Evolutionary conservation across 148 eudicot species (phyloP).

Genomic region (Spergularia marina): DNA sequence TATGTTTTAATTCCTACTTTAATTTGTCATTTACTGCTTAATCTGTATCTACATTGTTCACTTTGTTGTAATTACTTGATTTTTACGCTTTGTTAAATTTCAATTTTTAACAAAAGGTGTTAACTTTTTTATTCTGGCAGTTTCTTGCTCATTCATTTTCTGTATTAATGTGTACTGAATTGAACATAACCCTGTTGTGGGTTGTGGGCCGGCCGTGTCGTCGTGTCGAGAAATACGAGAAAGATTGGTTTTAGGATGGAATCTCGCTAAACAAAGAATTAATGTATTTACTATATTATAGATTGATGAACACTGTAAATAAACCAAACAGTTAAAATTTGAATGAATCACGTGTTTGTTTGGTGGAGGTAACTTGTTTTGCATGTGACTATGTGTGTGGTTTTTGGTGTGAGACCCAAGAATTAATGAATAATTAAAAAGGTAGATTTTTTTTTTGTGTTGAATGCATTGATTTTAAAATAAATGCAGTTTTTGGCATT

Average conservation of each 20-base stretch:
- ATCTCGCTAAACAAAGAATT: background rate
- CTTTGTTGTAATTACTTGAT: too few species aligned
- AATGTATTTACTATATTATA: background rate
- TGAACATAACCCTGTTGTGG: too few species aligned
- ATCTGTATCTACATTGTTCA: too few species aligned
- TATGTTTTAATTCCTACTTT: too few species aligned
- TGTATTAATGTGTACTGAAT: too few species aligned
- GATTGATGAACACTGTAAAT: background rate
- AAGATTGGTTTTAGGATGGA: background rate
- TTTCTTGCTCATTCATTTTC: too few species aligned
- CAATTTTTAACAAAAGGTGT: too few species aligned
- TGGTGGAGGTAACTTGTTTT: background rate
- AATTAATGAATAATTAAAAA: background rate
- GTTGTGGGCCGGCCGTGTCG: too few species aligned
- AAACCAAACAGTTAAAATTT: background rate
- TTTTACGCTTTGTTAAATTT: too few species aligned
- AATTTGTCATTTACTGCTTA: too few species aligned
- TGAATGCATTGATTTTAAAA: background rate
- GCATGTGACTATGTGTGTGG: background rate
- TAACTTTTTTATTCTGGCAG: too few species aligned
- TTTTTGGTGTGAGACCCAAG: background rate
- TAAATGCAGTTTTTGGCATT: background rate
- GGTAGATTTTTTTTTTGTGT: background rate
- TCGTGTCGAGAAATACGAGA: too few species aligned
- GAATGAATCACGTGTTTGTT: background rate